A percentile compares a stretch with the other conserved stretches of the same genome.
Evolutionary conservation across 371 early-diverging fungal genomes (phyloP).

Genomic region (Thermomucor indicae-seudaticae): DNA sequence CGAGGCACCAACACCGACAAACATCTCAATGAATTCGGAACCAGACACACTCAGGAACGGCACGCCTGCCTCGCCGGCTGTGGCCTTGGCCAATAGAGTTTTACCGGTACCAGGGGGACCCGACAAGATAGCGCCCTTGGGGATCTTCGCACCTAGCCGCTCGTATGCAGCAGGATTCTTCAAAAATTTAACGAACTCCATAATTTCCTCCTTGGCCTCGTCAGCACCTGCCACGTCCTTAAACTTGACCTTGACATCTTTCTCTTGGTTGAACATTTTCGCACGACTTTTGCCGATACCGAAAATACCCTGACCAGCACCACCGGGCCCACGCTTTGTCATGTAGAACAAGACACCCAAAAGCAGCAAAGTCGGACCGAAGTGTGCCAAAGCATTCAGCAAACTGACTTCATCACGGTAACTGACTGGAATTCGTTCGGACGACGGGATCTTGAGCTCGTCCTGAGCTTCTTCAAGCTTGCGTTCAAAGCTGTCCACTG

Average conservation of each 20-base stretch:
- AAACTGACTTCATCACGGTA: conserved; percentile 78
- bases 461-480: conserved; percentile 86
- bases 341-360: conserved; percentile 86
- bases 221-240: conserved; percentile 99
- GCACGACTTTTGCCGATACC: conserved; percentile 96
- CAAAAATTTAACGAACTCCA: conserved; percentile 99
- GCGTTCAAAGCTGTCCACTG: conserved; percentile 91
- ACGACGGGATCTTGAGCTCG: conserved; percentile 85
- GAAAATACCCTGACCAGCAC: conserved; percentile 80
- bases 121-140: conserved; percentile 97
- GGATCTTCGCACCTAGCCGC: conserved; percentile 98
- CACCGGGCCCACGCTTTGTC: conserved; percentile 64
- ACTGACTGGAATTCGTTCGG: conserved; percentile 86
- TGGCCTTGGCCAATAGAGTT: conserved; percentile 97
- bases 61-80: conserved; percentile 98
- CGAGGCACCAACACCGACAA: conserved; percentile 98
- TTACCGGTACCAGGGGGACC: conserved; percentile 99
- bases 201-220: conserved; percentile 99
- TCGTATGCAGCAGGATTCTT: conserved; percentile 98
- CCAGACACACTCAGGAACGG: conserved; percentile 97
- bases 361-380: conserved; percentile 90
- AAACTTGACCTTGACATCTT: conserved; percentile 91
- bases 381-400: conserved; percentile 68
- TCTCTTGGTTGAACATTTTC: conserved; percentile 95
- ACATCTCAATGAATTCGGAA: conserved; percentile 99